phyloP scores from a whole-genome alignment of 179 eudicot genomes.

The Beta corolliflora region DNA sequence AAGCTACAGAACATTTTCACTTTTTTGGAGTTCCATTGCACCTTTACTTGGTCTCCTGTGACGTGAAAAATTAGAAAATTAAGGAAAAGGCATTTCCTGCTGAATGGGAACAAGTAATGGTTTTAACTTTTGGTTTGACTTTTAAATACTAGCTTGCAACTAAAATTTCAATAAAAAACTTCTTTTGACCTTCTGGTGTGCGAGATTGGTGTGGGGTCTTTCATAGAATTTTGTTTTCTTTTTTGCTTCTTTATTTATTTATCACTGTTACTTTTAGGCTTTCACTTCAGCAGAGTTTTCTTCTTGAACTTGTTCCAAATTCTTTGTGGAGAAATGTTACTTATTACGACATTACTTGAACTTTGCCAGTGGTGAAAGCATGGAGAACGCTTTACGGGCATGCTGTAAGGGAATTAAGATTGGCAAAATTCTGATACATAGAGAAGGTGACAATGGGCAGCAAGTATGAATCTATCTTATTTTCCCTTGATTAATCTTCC shows the following conservation, averaged over 20 bases:
- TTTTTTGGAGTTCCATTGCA: neutral
- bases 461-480: conserved; percentile 46
- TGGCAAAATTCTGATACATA: conserved; percentile 88
- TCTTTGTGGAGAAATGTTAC: no score
- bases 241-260: neutral
- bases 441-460: conserved; percentile 94
- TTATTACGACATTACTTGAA: neutral
- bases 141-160: neutral
- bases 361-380: conserved; percentile 77
- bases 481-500: neutral
- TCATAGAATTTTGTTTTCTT: neutral
- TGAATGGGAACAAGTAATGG: neutral
- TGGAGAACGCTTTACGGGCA: conserved; percentile 94
- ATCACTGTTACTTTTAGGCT: neutral
- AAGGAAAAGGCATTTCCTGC: neutral
- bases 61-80: neutral
- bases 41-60: neutral
- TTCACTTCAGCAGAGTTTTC: no score
- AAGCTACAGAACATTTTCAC: neutral
- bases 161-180: neutral
- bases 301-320: neutral
- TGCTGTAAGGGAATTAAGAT: conserved; percentile 93
- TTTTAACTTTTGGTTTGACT: neutral
- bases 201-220: neutral
- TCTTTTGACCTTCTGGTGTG: neutral